Evolutionary conservation across 2,329 filamentous ascomycete species (phyloP).

Genomic region (Macrophomina phaseolina): DNA sequence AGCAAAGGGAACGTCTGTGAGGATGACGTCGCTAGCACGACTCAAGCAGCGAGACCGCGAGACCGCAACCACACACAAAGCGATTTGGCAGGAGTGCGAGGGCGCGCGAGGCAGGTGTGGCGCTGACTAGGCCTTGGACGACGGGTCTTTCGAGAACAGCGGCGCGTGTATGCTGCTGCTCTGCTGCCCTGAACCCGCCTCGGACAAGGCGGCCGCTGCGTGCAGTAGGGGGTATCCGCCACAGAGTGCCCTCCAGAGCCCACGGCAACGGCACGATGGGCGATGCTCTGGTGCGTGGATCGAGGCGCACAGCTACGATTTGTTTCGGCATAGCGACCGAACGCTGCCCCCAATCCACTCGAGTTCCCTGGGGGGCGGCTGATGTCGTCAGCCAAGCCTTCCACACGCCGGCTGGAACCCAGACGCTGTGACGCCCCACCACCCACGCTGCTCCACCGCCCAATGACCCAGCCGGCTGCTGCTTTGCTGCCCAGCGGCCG

Average conservation of each 20-base stretch:
- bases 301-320: constrained; percentile 18
- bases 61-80: background rate
- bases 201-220: background rate
- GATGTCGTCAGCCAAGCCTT: constrained; percentile 2
- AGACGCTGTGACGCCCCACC: background rate
- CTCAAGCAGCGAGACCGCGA: constrained; percentile 19
- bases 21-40: constrained; percentile 13
- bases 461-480: background rate
- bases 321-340: constrained; percentile 18
- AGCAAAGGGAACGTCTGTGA: constrained; percentile 18
- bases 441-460: constrained; percentile 9
- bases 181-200: constrained; percentile 19
- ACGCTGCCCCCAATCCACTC: constrained; percentile 2
- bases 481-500: background rate
- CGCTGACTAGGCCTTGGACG: background rate
- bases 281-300: constrained; percentile 24
- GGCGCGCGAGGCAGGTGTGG: background rate
- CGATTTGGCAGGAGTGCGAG: background rate
- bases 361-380: background rate
- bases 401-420: constrained; percentile 6
- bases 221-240: background rate
- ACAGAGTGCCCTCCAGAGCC: background rate
- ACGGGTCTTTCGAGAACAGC: constrained; percentile 4
- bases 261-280: constrained; percentile 21
- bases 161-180: constrained; percentile 15